A percentile compares a stretch with the other conserved stretches of the same genome.
Conservation (phyloP, 192 early-diverging fungal genomes). For the Geranomyces variabilis region DNA sequence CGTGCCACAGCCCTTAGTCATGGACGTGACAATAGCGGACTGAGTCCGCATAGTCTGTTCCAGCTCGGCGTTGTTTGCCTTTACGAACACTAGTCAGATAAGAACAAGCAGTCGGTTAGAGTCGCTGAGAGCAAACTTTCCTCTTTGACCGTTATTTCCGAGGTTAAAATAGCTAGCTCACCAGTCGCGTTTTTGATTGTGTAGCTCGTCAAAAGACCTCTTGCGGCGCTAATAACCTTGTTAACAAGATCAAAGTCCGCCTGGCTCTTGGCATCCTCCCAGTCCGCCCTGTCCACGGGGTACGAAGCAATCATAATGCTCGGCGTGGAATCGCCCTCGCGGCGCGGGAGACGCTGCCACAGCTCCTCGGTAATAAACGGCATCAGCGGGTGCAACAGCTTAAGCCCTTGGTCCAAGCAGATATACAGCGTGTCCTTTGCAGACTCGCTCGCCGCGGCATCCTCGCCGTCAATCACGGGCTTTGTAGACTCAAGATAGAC, state of each 20-base stretch:
- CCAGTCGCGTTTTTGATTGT: constrained; percentile 71
- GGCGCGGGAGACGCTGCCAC: constrained; percentile 91
- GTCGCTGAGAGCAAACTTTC: too few relatives aligned
- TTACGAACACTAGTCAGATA: constrained; percentile 58
- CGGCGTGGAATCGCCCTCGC: constrained; percentile 62
- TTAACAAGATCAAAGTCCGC: constrained; percentile 79
- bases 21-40: constrained; percentile 64
- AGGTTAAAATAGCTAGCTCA: constrained; percentile 31
- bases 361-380: constrained; percentile 99
- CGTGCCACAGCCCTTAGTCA: constrained; percentile 75
- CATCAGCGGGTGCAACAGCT: constrained; percentile 96
- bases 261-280: constrained; percentile 71
- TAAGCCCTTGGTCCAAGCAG: constrained; percentile 88
- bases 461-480: constrained; percentile 76
- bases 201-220: constrained; percentile 80
- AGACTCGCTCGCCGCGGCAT: constrained; percentile 51
- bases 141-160: neutral
- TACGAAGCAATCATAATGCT: constrained; percentile 78
- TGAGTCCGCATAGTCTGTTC: constrained; percentile 60
- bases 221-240: constrained; percentile 73
- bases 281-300: constrained; percentile 47
- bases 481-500: constrained; percentile 86
- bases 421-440: constrained; percentile 90
- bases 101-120: neutral
- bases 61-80: constrained; percentile 48